Evolutionary conservation across 2,329 filamentous ascomycete genomes (phyloP), one percentile per base, ranked within the genome.

Genomic region (Fusarium graminum): DNA sequence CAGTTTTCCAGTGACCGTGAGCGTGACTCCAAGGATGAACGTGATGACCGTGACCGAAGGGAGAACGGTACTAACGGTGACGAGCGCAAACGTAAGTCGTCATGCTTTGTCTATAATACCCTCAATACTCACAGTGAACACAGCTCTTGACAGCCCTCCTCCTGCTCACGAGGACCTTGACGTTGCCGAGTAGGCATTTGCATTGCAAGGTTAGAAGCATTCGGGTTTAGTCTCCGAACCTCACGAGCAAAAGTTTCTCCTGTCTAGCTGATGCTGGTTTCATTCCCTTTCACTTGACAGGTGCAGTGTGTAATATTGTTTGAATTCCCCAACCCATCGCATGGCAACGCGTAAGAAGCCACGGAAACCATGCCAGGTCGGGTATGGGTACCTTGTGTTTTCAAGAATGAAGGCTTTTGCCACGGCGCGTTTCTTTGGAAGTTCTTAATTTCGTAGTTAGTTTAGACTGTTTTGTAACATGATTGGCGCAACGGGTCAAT

Each of bases 161-260:
- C 90, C 92, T 67, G 90, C 89, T 72, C 93, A 97, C 75, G 95
- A 99, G 78, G 95, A 99, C 76, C 87, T 98, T 77, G 95, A 99
- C 79, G 94, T 95, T 76, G 94, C 94, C 74, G 95, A 98, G 82
- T 90, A 83, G 74, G 62, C 57, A 49, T 47, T 44, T 55, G 39
- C 17, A 26, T 46, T 17, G 14, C 34, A 56, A 30, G 39, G 56
- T 42, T 56, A 36, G 47, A 50, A 44, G 43, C 28, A 49, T 47
- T 60, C 55, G 46, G 52, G 52, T 29, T 65, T 46, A 53, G 45
- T 52, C 49, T 55, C 57, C 51, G 47, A 44, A 44, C 51, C 63
- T 62, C 57, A 58, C 59, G 51, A 60, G 61, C 55, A 72, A 71
- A 70, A 71, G 65, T 65, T 67, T 65, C 44, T 70, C 59, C 59